These are phyloP conservation scores for Aegilops umbellulata DNA, from an alignment of 176 grass and related monocot genomes.

Conservation along the genomic window DNA sequence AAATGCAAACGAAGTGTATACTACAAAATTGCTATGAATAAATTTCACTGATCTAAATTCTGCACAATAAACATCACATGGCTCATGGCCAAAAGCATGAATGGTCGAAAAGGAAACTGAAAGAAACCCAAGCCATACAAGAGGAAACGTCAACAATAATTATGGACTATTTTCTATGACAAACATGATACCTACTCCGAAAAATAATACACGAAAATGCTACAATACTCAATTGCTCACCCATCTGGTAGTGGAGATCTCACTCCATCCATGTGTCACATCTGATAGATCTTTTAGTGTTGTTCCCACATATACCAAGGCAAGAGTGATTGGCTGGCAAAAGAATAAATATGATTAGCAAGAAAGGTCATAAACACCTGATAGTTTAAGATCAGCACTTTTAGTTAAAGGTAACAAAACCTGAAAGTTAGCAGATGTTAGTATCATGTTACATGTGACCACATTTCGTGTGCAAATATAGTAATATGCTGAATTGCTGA, in stretches of 20 bases:
- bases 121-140: background rate
- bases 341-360: conserved; percentile 22
- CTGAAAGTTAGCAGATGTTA: background rate
- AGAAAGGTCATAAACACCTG: background rate
- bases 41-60: background rate
- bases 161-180: conserved; percentile 2
- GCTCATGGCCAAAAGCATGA: background rate
- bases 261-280: conserved; percentile 97
- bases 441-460: background rate
- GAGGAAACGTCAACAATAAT: background rate
- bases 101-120: background rate
- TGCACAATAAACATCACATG: background rate
- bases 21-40: background rate
- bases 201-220: conserved; percentile 14
- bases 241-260: conserved; percentile 91
- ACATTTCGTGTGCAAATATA: background rate
- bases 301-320: conserved; percentile 94
- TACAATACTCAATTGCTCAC: conserved; percentile 44
- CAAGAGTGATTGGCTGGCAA: conserved; percentile 88
- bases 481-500: background rate
- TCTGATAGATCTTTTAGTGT: conserved; percentile 98
- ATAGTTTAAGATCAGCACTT: background rate
- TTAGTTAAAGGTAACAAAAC: background rate
- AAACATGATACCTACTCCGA: background rate
- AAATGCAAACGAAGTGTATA: background rate